A percentile compares a stretch with the other conserved stretches of the same genome.
These are phyloP conservation scores for Puccinia novopanici DNA, from an alignment of 1,284 basidiomycete genomes.

Conservation along the genomic window DNA sequence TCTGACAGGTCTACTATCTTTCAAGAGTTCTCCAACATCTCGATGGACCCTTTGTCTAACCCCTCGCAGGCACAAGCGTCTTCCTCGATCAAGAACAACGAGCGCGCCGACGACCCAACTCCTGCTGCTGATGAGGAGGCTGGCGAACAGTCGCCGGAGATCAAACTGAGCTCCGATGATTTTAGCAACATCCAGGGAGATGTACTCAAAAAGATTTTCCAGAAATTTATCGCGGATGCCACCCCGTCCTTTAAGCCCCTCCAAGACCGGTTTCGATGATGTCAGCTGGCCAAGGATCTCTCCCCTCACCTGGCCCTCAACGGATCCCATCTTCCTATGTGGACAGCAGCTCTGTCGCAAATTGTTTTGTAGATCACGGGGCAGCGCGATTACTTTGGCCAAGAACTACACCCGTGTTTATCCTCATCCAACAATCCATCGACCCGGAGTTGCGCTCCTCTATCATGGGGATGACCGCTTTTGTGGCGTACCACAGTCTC, in stretches of 20 bases:
- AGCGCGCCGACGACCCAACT: no score
- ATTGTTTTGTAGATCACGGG: not conserved
- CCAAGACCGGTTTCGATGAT: not conserved
- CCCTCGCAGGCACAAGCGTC: no score
- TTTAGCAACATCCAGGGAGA: not conserved
- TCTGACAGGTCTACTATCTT: no score
- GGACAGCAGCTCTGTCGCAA: not conserved
- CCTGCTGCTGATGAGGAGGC: no score
- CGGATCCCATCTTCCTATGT: not conserved
- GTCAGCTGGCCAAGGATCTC: not conserved
- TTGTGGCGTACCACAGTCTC: not conserved
- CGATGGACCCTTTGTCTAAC: no score
- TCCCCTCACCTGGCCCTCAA: not conserved
- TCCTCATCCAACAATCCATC: not conserved
- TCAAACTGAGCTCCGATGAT: no score
- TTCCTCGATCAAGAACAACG: no score
- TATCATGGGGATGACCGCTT: not conserved
- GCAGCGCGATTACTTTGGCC: no score
- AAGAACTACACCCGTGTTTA: not conserved
- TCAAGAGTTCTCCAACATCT: no score
- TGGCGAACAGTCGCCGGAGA: no score
- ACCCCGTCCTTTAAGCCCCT: not conserved
- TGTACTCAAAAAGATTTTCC: not conserved
- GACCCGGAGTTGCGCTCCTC: not conserved
- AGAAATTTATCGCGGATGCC: not conserved